phyloP scores from a whole-genome alignment of 1,139 yeast species.

The Spathaspora sp. region DNA sequence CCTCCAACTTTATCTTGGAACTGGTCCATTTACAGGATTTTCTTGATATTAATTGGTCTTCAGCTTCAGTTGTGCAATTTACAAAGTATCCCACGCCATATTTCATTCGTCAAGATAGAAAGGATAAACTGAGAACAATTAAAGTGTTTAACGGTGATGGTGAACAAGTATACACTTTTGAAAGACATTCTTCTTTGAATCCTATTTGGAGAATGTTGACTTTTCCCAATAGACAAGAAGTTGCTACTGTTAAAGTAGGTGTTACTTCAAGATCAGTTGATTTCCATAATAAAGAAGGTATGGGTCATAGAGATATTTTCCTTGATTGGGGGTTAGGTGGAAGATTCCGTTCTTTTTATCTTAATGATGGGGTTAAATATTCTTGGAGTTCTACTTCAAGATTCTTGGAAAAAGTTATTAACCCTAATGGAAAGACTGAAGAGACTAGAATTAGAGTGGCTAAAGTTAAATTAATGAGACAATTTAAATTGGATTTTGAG shows the following conservation, averaged over 20 bases:
- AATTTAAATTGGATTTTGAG: slow-evolving; percentile 60
- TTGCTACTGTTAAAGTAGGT: slow-evolving; percentile 54
- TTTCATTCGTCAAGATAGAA: slow-evolving; percentile 50
- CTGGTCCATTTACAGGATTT: slow-evolving; percentile 35
- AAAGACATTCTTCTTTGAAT: slow-evolving; percentile 47
- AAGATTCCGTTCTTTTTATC: slow-evolving; percentile 39
- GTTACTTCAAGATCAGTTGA: slow-evolving; percentile 44
- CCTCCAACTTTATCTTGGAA: slow-evolving; percentile 40
- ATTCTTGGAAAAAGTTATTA: slow-evolving; percentile 49
- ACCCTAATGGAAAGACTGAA: slow-evolving; percentile 56
- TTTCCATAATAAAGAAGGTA: slow-evolving; percentile 47
- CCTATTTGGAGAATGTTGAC: slow-evolving; percentile 54
- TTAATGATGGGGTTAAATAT: slow-evolving; percentile 53
- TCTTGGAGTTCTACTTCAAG: slow-evolving; percentile 55
- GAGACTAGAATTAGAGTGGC: slow-evolving; percentile 55
- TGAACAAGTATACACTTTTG: slow-evolving; percentile 47
- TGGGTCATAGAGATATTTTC: slow-evolving; percentile 44
- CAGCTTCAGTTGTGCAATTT: slow-evolving; percentile 40
- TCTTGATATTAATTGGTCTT: slow-evolving; percentile 34
- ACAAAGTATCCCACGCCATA: slow-evolving; percentile 38
- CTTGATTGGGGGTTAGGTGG: slow-evolving; percentile 38
- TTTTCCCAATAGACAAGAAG: slow-evolving; percentile 45
- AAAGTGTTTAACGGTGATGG: slow-evolving; percentile 49
- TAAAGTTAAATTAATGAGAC: slow-evolving; percentile 55
- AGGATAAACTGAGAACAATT: slow-evolving; percentile 41